Evolutionary conservation across 495 filamentous ascomycete genomes (phyloP).

Genomic region (Amorphotheca resinae): DNA sequence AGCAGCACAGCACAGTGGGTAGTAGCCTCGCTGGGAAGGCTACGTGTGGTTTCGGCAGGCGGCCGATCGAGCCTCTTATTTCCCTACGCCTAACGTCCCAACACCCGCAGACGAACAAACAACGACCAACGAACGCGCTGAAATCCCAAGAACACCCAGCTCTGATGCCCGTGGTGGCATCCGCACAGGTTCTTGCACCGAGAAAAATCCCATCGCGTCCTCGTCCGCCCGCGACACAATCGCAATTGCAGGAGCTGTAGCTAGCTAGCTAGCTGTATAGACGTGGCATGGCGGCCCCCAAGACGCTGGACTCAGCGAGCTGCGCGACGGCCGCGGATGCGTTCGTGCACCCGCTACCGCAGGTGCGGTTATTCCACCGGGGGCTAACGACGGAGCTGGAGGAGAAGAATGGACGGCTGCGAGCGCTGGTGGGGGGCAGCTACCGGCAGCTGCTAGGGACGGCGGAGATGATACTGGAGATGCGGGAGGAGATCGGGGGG

Average conservation of each 20-base stretch:
- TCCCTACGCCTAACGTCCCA: background rate
- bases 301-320: conserved; percentile 12
- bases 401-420: conserved; percentile 77
- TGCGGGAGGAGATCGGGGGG: conserved; percentile 64
- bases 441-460: conserved; percentile 90
- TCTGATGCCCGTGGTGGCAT: too few species aligned
- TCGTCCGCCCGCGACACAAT: too few species aligned
- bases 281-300: conserved; percentile 16
- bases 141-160: too few species aligned
- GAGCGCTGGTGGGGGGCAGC: conserved; percentile 82
- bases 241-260: too few species aligned
- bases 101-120: too few species aligned
- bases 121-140: too few species aligned
- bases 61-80: background rate
- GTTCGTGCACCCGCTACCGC: conserved; percentile 35
- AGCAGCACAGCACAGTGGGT: too few species aligned
- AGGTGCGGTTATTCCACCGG: conserved; percentile 48
- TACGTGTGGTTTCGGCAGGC: background rate
- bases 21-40: background rate
- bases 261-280: too few species aligned
- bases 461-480: conserved; percentile 80
- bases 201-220: too few species aligned
- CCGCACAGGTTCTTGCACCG: too few species aligned
- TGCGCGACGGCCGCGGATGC: conserved; percentile 13
- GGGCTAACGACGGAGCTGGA: conserved; percentile 43